These are phyloP conservation scores for Kodamaea lidongshanica DNA, from an alignment of 805 yeast genomes.

Conservation along the genomic window DNA sequence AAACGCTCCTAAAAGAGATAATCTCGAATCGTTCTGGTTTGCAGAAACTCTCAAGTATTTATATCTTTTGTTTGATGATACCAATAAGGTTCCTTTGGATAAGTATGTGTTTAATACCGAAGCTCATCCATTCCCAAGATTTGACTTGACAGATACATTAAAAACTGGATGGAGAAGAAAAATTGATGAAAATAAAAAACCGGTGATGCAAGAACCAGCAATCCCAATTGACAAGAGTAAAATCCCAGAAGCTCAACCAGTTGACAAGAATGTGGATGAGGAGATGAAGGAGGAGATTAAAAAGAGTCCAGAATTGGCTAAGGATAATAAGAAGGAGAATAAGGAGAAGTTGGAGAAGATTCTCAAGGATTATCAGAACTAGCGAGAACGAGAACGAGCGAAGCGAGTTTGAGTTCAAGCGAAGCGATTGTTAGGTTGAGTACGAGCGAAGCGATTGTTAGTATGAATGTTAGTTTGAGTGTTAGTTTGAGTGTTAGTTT, in stretches of 20 bases:
- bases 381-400: too few species aligned
- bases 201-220: constrained; percentile 7
- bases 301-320: constrained; percentile 27
- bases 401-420: too few species aligned
- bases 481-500: too few species aligned
- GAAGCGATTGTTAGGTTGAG: too few species aligned
- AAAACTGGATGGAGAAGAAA: constrained; percentile 57
- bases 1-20: constrained; percentile 55
- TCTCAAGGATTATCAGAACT: constrained; percentile 6
- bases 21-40: constrained; percentile 89
- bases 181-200: constrained; percentile 16
- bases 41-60: constrained; percentile 89
- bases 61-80: constrained; percentile 68
- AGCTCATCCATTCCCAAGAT: constrained; percentile 86
- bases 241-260: constrained; percentile 38
- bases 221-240: constrained; percentile 22
- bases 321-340: constrained; percentile 22
- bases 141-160: constrained; percentile 46
- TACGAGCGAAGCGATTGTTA: too few species aligned
- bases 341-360: constrained; percentile 20
- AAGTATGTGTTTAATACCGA: constrained; percentile 82
- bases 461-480: too few species aligned
- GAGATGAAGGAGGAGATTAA: constrained; percentile 30
- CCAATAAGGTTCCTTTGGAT: constrained; percentile 56
- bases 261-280: constrained; percentile 30